These are phyloP conservation scores for Apophysomyces variabilis DNA, from an alignment of 371 early-diverging fungal species.

Conservation along the genomic window DNA sequence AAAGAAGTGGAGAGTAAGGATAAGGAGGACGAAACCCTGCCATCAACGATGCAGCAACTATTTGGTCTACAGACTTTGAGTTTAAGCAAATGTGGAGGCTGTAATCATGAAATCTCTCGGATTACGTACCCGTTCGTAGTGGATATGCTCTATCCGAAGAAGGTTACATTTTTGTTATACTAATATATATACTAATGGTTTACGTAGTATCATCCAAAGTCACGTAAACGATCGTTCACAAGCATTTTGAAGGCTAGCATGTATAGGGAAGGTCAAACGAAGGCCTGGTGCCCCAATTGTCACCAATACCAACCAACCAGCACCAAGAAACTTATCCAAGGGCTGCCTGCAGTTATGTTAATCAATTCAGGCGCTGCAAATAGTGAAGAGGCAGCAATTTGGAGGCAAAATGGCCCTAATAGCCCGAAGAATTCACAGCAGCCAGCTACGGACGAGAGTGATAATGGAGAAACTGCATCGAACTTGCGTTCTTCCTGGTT, in stretches of 20 bases:
- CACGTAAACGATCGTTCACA: slow-evolving; percentile 54
- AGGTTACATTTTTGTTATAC: slow-evolving; percentile 25
- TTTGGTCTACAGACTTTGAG: slow-evolving; percentile 72
- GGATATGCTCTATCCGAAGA: slow-evolving; percentile 76
- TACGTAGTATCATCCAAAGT: slow-evolving; percentile 37
- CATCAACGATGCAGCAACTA: slow-evolving; percentile 72
- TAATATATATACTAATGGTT: slow-evolving; percentile 3
- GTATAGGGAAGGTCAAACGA: slow-evolving; percentile 72
- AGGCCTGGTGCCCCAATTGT: slow-evolving; percentile 82
- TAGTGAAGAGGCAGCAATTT: slow-evolving; percentile 59
- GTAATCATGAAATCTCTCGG: slow-evolving; percentile 60
- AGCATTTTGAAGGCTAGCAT: slow-evolving; percentile 71
- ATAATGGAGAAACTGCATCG: slow-evolving; percentile 11
- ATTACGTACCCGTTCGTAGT: slow-evolving; percentile 79
- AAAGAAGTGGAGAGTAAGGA: slow-evolving; percentile 17
- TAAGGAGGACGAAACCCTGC: slow-evolving; percentile 15
- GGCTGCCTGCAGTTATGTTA: slow-evolving; percentile 66
- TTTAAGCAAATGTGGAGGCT: slow-evolving; percentile 67
- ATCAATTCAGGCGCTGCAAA: slow-evolving; percentile 71
- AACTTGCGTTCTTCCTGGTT: slow-evolving; percentile 44
- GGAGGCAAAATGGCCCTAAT: slow-evolving; percentile 56
- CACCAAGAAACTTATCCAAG: slow-evolving; percentile 64
- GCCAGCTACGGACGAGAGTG: slow-evolving; percentile 19
- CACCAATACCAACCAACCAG: slow-evolving; percentile 73
- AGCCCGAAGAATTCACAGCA: slow-evolving; percentile 24